These are phyloP conservation scores for Scytalidium sp. DNA, from an alignment of 2,329 filamentous ascomycete genomes.

Conservation along the genomic window DNA sequence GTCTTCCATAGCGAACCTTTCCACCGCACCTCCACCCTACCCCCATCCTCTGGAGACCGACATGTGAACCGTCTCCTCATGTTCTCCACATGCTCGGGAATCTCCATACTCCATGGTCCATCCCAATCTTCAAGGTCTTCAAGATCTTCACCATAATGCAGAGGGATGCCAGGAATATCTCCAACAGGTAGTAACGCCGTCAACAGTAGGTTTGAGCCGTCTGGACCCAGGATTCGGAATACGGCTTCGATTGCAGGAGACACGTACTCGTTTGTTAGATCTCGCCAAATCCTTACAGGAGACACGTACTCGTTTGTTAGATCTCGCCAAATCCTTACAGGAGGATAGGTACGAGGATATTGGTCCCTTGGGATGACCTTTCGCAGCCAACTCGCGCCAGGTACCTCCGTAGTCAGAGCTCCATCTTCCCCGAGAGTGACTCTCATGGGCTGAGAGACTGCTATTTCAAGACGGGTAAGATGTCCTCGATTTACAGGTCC, in stretches of 20 bases:
- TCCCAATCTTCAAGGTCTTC: conserved; percentile 1
- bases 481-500: not conserved
- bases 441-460: conserved; percentile 1
- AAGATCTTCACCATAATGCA: not conserved
- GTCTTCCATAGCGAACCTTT: not conserved
- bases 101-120: no score
- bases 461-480: not conserved
- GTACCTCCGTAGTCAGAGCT: not conserved
- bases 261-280: conserved; percentile 7
- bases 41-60: not conserved
- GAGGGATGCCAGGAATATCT: not conserved
- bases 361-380: conserved; percentile 8
- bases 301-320: conserved; percentile 7
- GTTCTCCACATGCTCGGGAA: conserved; percentile 7
- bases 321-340: conserved; percentile 5
- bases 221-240: conserved; percentile 11
- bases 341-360: conserved; percentile 6
- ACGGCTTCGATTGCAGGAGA: conserved; percentile 12
- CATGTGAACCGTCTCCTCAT: not conserved
- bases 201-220: conserved; percentile 7
- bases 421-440: conserved; percentile 7
- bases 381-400: conserved; percentile 3
- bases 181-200: conserved; percentile 2
- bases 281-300: conserved; percentile 8
- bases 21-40: not conserved